A percentile compares a stretch with the other conserved stretches of the same genome.
phyloP scores from a whole-genome alignment of 2,329 filamentous ascomycete genomes.

The Aspergillus uvarum region DNA sequence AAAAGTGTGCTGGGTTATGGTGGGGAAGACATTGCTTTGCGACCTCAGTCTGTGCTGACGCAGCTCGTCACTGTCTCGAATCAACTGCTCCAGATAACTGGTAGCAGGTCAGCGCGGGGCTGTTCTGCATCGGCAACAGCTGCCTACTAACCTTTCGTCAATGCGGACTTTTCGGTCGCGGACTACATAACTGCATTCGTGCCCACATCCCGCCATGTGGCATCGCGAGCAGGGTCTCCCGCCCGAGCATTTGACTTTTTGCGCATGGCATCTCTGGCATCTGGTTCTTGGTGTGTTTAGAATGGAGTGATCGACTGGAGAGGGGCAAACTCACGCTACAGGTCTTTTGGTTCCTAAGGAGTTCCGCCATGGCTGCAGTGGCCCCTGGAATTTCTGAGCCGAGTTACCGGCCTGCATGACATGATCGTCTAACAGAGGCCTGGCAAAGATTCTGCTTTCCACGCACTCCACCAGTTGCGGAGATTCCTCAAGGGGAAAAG shows the following conservation, averaged over 20 bases:
- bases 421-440: too few relatives aligned
- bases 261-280: constrained; percentile 42
- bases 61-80: neutral
- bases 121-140: neutral
- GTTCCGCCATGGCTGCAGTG: too few relatives aligned
- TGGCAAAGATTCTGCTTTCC: too few relatives aligned
- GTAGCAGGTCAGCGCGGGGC: neutral
- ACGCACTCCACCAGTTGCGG: too few relatives aligned
- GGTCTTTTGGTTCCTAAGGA: too few relatives aligned
- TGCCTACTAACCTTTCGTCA: constrained; percentile 18
- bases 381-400: too few relatives aligned
- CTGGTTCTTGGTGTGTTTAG: constrained; percentile 5
- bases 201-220: constrained; percentile 27
- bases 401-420: too few relatives aligned
- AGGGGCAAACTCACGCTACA: too few relatives aligned
- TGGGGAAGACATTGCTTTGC: constrained; percentile 4
- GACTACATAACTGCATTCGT: constrained; percentile 36
- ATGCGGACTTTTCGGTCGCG: constrained; percentile 41
- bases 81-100: constrained; percentile 9
- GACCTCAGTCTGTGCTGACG: constrained; percentile 26
- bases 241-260: constrained; percentile 47
- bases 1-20: too few relatives aligned
- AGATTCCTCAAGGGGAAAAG: too few relatives aligned
- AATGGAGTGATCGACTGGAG: too few relatives aligned
- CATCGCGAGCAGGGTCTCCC: constrained; percentile 42